Conservation (phyloP, 2,329 filamentous ascomycete species). For the Aureobasidium zeae region DNA sequence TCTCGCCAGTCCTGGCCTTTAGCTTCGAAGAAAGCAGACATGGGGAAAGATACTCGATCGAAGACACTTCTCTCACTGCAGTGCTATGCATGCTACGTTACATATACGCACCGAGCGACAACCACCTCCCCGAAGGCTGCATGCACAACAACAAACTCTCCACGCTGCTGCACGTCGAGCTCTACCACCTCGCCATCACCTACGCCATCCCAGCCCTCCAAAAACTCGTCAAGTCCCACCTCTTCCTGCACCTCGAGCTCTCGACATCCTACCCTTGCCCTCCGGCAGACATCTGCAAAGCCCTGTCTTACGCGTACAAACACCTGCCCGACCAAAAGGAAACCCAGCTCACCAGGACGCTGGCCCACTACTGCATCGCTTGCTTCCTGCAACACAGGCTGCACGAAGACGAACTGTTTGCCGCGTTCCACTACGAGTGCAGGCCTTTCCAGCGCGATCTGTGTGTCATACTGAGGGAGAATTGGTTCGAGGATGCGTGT, state of each 20-base stretch:
- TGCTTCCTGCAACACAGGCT: conserved; percentile 31
- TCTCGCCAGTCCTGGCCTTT: conserved; percentile 33
- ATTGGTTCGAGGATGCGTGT: conserved; percentile 33
- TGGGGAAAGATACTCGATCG: conserved; percentile 31
- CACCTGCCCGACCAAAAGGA: conserved; percentile 23
- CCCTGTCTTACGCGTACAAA: conserved; percentile 29
- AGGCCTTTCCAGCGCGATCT: conserved; percentile 34
- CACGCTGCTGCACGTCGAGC: conserved; percentile 33
- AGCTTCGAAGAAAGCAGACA: conserved; percentile 32
- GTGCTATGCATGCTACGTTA: conserved; percentile 33
- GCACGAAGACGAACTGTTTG: conserved; percentile 30
- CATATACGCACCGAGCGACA: conserved; percentile 32
- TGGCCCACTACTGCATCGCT: conserved; percentile 37
- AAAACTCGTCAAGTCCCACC: conserved; percentile 31
- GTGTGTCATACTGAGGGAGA: conserved; percentile 30
- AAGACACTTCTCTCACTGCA: conserved; percentile 28
- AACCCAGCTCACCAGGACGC: conserved; percentile 29
- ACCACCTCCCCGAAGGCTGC: conserved; percentile 26
- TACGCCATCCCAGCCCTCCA: conserved; percentile 34
- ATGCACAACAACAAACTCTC: conserved; percentile 24
- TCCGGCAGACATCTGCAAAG: conserved; percentile 32
- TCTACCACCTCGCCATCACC: conserved; percentile 34
- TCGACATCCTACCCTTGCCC: conserved; percentile 31
- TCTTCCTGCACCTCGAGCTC: conserved; percentile 32
- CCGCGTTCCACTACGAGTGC: conserved; percentile 29